Base-by-base conservation (phyloP, 108 stramenopile species). In the Epithemia pelagica region DNA sequence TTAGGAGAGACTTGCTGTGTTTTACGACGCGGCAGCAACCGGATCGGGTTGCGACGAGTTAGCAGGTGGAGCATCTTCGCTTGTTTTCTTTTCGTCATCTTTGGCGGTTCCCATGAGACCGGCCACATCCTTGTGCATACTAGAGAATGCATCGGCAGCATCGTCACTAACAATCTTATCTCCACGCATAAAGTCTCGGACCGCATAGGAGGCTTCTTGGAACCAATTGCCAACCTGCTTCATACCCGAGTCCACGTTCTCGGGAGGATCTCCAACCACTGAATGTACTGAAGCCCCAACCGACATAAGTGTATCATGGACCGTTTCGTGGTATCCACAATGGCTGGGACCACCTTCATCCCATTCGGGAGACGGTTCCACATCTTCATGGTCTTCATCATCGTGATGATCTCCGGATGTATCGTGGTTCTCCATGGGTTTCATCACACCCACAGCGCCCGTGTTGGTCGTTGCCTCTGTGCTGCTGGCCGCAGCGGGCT, bases 271-370 rank as follows among this genome's bases (percentile, higher is more conserved):
- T 21, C 85, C 85, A n/a, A 86, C 54, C 27, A 81, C 55, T 3
- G 57, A 33, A 68, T 82, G 82, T 10, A 86, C 68, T 21, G 68
- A 46, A 53, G 69, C 62, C 0, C 85, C 85, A n/a, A 80, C 71
- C 0, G 74, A 21, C 85, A 86, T 86, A 54, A 86, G 65, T 24
- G 78, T 74, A 21, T 77, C 79, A 59, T 86, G 85, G 23, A 82
- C 61, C 31, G 60, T 22, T 22, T 80, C 79, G 27, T 46, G 37
- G 66, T 82, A 86, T 22, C 85, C 85, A 58, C 85, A 86, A 69
- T 86, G 52, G 2, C 68, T 70, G 28, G 61, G 67, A 28, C 80
- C 83, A 27, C 83, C 80, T 62, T 82, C 80, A 29, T 82, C 80
- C 77, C 77, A 82, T 46, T 46, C 37, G 26, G 33, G 54, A 53